These are phyloP conservation scores for Pseudomicrostroma phylloplanum DNA, from an alignment of 1,284 basidiomycete species.

Conservation along the genomic window DNA sequence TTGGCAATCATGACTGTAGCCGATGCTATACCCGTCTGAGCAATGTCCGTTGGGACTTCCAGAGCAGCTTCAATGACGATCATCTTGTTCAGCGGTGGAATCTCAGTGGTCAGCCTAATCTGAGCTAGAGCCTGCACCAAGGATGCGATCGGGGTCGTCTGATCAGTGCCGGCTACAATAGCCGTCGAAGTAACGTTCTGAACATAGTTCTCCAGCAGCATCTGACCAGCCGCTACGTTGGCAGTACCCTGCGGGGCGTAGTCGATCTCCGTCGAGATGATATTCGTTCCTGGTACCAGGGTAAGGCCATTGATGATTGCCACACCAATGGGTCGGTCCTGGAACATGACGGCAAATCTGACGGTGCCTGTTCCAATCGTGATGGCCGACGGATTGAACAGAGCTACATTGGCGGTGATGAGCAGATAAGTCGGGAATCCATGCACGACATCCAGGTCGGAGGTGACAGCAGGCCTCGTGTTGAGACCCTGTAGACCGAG, in stretches of 20 bases:
- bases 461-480: constrained; percentile 60
- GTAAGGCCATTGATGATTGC: constrained; percentile 57
- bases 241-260: constrained; percentile 62
- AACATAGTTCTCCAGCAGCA: constrained; percentile 65
- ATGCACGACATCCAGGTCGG: constrained; percentile 64
- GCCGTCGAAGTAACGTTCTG: constrained; percentile 62
- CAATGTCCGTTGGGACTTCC: constrained; percentile 49
- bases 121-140: constrained; percentile 63
- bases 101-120: constrained; percentile 61
- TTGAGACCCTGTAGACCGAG: constrained; percentile 65
- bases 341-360: constrained; percentile 60
- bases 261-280: constrained; percentile 57
- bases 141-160: constrained; percentile 63
- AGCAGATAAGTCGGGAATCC: constrained; percentile 66
- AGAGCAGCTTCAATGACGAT: constrained; percentile 56
- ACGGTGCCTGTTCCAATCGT: constrained; percentile 67
- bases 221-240: constrained; percentile 58
- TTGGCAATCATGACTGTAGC: constrained; percentile 57
- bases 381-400: constrained; percentile 59
- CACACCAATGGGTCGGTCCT: constrained; percentile 60
- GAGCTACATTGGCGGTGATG: constrained; percentile 59
- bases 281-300: constrained; percentile 31
- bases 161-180: constrained; percentile 60
- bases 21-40: constrained; percentile 32
- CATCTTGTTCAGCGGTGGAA: constrained; percentile 64